Evolutionary conservation across 352 stramenopile genomes (phyloP), one percentile per base, ranked within the genome.

Genomic region (Globisporangium uncinulatum): DNA sequence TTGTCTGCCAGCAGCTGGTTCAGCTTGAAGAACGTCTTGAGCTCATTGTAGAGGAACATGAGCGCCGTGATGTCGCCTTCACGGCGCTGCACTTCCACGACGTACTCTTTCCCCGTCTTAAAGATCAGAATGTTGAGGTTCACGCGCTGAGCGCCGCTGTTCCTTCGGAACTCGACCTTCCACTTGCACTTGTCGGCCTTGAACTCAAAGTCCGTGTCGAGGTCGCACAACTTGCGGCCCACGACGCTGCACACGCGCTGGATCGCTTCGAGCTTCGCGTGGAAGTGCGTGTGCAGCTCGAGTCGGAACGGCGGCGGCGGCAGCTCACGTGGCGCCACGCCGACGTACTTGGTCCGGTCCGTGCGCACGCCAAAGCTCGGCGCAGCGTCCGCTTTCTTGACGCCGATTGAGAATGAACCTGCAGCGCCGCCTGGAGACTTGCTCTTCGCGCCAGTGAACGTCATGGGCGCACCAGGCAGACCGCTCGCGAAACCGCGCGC

Each of bases 121-220:
- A 80, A 94, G 32, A 94, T 69, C 44, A 83, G 56, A 9, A 94
- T 87, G 69, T 94, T 91, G 32, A 92, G 67, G 46, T 73, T 74
- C 42, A 91, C 82, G 51, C 81, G 79, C 61, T 87, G 78, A 15
- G 69, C 63, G 24, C 72, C 67, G 51, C 62, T 57, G 50, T 70
- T 70, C 48, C 73, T 76, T 4, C 82, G 79, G 69, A 86, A 88
- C 49, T 87, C 74, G 45, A 92, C 82, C 67, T 92, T 94, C 84
- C 84, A 94, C 70, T 94, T 94, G 73, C 82, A 91, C 71, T 94
- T 94, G 61, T 86, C 70, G 8, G 70, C 66, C 61, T 94, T 90
- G 63, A 94, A 94, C 58, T 73, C 71, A 53, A 88, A 94, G 61
- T 94, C 84, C 53, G 84, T 89, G 67, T 91, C 84, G 37, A 94